Evolutionary conservation across 108 stramenopile genomes (phyloP), one percentile per base, ranked within the genome.

Genomic region (Nitzschia inconspicua): DNA sequence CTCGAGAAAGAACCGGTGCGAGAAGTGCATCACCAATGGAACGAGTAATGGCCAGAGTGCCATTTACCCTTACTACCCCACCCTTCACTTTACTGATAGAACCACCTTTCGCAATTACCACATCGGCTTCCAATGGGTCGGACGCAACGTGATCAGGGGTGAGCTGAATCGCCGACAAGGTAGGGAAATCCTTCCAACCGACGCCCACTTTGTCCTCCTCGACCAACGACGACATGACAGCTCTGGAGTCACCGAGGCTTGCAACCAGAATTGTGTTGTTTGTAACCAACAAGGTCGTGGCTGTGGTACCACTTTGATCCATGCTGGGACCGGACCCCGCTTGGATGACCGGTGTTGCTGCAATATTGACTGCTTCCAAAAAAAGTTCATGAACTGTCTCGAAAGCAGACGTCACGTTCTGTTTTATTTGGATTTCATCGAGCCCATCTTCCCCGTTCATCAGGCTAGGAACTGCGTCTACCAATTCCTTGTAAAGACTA

Each of bases 231-330:
- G 87, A 87, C 31, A 95, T 50, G 26, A 97, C 83, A 10, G 94
- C 93, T 7, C 94, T 60, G 34, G 93, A 94, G 68, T 97, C 97
- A 0, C 97, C 97, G 35, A 97, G 78, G 63, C 90, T 94, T 6
- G 93, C 93, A 0, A 93, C 60, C 14, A 94, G 54, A 9, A 96
- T 68, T 32, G 60, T 68, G 24, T 90, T 72, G 2, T 80, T 54
- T 10, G 77, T 88, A 14, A 88, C 78, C n/a, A 63, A 65, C 30
- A 91, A 25, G 25, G 77, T 64, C 9, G 90, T 88, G n/a, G 85
- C 90, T 2, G 90, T 91, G 9, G 86, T 88, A 0, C 90, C 90
- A 58, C 76, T 78, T 70, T 86, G 73, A 59, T 82, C 79, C 90
- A 88, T 88, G 13, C 37, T 88, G 11, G 85, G 86, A 5, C 85